Evolutionary conservation across 805 yeast species (phyloP).

Genomic region (Debaryomyces castellii): DNA sequence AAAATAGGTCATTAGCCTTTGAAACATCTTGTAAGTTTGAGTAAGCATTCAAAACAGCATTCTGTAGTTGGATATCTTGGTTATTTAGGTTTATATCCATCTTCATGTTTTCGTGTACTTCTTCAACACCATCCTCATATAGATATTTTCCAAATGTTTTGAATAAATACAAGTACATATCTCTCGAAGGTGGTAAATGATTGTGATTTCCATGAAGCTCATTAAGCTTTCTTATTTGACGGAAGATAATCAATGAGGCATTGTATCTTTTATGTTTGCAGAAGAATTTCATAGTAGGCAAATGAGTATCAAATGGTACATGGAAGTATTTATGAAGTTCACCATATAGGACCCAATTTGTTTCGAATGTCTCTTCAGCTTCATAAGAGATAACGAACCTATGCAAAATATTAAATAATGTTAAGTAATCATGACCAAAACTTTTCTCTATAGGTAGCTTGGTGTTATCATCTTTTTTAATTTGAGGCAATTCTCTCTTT

Average conservation of each 20-base stretch:
- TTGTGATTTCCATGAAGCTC: constrained; percentile 45
- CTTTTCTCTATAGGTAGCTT: constrained; percentile 27
- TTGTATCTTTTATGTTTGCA: constrained; percentile 55
- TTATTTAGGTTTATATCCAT: constrained; percentile 54
- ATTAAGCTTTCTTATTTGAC: constrained; percentile 55
- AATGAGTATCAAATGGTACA: constrained; percentile 58
- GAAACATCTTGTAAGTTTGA: constrained; percentile 55
- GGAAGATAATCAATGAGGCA: constrained; percentile 61
- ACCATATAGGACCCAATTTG: constrained; percentile 61
- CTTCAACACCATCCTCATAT: constrained; percentile 65
- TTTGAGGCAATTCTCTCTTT: constrained; percentile 38
- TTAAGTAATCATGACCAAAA: constrained; percentile 23
- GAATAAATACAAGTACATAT: constrained; percentile 61
- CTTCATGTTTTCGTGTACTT: constrained; percentile 61
- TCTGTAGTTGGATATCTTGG: constrained; percentile 57
- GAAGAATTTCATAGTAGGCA: constrained; percentile 58
- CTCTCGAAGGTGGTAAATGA: constrained; percentile 35
- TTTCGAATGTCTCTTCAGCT: constrained; percentile 34
- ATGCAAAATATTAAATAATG: constrained; percentile 29
- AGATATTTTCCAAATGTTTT: constrained; percentile 56
- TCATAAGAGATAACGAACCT: constrained; percentile 28
- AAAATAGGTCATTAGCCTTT: constrained; percentile 59
- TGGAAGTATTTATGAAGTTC: constrained; percentile 54
- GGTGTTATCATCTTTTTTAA: constrained; percentile 24
- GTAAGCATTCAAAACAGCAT: constrained; percentile 64